Evolutionary conservation across 228 moss, liverwort and hornwort species (phyloP).

Genomic region (Sphagnum fallax): DNA sequence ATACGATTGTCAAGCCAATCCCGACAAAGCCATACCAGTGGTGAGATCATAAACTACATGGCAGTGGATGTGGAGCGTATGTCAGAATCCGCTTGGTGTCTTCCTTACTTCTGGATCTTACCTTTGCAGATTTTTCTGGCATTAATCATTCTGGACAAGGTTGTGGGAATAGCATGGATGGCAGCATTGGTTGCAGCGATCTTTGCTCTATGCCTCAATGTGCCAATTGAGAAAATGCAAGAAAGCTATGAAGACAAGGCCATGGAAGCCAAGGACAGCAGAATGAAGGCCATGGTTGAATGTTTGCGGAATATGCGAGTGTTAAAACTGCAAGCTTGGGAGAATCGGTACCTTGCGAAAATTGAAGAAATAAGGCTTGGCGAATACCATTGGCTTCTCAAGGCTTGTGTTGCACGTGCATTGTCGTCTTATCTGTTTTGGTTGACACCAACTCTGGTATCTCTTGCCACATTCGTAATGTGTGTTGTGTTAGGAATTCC

Average conservation of each 20-base stretch:
- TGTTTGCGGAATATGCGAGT: conserved; percentile 67
- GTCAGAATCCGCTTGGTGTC: conserved; percentile 24
- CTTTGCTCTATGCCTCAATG: conserved; percentile 30
- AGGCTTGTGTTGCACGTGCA: conserved; percentile 40
- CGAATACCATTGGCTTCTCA: conserved; percentile 47
- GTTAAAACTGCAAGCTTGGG: conserved; percentile 87
- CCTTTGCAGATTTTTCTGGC: conserved; percentile 56
- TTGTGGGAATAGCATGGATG: conserved; percentile 40
- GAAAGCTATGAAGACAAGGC: conserved; percentile 45
- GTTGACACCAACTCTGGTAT: conserved; percentile 65
- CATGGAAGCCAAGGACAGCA: conserved; percentile 69
- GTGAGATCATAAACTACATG: conserved; percentile 59
- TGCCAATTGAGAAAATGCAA: conserved; percentile 24
- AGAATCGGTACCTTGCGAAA: conserved; percentile 37
- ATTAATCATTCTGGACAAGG: conserved; percentile 36
- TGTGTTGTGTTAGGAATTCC: conserved; percentile 63
- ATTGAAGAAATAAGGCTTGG: conserved; percentile 46
- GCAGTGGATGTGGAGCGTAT: conserved; percentile 52
- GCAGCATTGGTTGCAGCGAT: conserved; percentile 39
- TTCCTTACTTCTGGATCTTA: conserved; percentile 48
- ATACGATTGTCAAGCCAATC: conserved; percentile 44
- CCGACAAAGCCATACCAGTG: conserved; percentile 30
- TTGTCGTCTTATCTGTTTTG: conserved; percentile 52
- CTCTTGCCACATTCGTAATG: conserved; percentile 70
- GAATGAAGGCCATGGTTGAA: conserved; percentile 76